Base-by-base conservation (phyloP, 1,139 yeast genomes). In the Suhomyces bolitotheri region DNA sequence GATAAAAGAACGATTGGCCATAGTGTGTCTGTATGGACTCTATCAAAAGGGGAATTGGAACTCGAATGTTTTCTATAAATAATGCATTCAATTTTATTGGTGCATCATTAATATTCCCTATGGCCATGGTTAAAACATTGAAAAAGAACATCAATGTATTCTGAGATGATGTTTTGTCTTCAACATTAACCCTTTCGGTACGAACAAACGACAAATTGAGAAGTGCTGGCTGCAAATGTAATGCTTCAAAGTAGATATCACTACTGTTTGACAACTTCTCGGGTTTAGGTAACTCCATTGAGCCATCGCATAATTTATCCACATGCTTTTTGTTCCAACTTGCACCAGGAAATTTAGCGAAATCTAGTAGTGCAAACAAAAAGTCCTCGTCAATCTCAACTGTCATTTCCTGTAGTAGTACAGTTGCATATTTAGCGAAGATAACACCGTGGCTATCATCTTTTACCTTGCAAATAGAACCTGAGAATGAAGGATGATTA, bases 101-200 rank as follows among this genome's bases (percentile, higher is more conserved):
- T 0, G 99, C 98, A 60, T 92, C 97, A 53, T 92, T 90, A 41
- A 94, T 87, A 58, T 92, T 94, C 19, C 98, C 98, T 46, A 94
- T 79, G 0, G 98, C 96, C 97, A 90, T 90, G 0, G 97, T 89
- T 43, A 94, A 66, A 30, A 92, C 81, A 56, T 92, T 89, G 48
- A 87, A 73, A 51, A 89, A 81, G 59, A 83, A 84, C 73, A 80
- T 75, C 38, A 84, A 52, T 0, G 95, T 72, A 47, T 83, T 85
- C 38, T 77, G 80, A 1, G 87, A 67, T 1, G 76, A 66, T 0
- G 77, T 62, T 33, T 71, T 66, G 37, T 75, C 83, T 51, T 65
- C 76, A 2, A 76, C 76, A 55, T 82, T 82, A 21, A 84, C 73
- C 39, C 88, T 68, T 53, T 89, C 97, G 0, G 97, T 89, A 46